phyloP scores from a whole-genome alignment of 176 grass and related monocot genomes.

The Oryza brachyantha region DNA sequence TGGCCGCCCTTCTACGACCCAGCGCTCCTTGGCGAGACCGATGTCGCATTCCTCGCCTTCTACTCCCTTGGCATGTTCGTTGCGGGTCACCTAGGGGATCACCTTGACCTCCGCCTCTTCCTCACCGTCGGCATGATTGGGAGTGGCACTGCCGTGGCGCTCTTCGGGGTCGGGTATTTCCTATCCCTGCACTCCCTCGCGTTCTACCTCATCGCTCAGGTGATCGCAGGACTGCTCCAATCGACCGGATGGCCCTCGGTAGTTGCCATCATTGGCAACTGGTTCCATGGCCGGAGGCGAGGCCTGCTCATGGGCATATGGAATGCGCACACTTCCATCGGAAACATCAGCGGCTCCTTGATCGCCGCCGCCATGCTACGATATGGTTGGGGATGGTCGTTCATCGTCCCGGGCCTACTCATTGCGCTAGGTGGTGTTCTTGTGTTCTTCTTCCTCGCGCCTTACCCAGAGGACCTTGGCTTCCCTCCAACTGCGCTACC shows the following conservation, averaged over 20 bases:
- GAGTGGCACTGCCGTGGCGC: slow-evolving; percentile 40
- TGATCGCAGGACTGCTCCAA: slow-evolving; percentile 56
- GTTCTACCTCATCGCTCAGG: slow-evolving; percentile 55
- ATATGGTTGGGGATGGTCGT: slow-evolving; percentile 75
- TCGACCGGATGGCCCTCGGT: slow-evolving; percentile 66
- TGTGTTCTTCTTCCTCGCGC: slow-evolving; percentile 52
- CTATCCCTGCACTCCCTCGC: slow-evolving; percentile 35
- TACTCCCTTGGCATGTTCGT: slow-evolving; percentile 68
- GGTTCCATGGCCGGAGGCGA: slow-evolving; percentile 55
- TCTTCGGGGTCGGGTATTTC: slow-evolving; percentile 62
- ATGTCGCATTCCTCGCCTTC: slow-evolving; percentile 67
- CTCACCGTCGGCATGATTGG: slow-evolving; percentile 56
- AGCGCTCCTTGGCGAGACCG: slow-evolving; percentile 59
- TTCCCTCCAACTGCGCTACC: slow-evolving; percentile 16
- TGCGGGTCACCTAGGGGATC: slow-evolving; percentile 65
- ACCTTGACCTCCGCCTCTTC: slow-evolving; percentile 65
- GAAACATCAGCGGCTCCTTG: slow-evolving; percentile 59
- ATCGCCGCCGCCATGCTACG: slow-evolving; percentile 50
- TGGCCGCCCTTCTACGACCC: slow-evolving; percentile 48
- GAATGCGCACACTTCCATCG: slow-evolving; percentile 71
- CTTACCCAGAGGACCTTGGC: slow-evolving; percentile 56
- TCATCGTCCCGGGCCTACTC: slow-evolving; percentile 47
- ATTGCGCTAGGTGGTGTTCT: slow-evolving; percentile 49
- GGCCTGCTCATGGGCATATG: slow-evolving; percentile 69
- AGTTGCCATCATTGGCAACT: slow-evolving; percentile 66